These are phyloP conservation scores for Neurospora sp. DNA, from an alignment of 495 filamentous ascomycete genomes.

Conservation along the genomic window DNA sequence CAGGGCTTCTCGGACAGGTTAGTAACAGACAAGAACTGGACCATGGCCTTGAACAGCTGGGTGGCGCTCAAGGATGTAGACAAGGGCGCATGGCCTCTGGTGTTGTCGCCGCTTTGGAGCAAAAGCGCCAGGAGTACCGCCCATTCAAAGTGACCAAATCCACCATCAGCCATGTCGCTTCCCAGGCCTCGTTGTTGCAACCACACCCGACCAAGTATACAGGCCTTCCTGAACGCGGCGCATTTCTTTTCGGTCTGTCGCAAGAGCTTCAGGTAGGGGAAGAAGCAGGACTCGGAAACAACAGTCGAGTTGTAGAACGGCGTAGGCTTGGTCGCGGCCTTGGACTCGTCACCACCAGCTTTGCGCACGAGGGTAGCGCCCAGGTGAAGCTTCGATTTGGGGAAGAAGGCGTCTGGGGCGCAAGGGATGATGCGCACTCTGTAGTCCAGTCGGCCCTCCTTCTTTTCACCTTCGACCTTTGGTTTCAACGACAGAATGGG, in stretches of 20 bases:
- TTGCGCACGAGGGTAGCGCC: constrained; percentile 60
- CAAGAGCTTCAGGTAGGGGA: constrained; percentile 63
- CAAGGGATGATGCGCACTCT: constrained; percentile 72
- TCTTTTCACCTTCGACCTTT: constrained; percentile 8
- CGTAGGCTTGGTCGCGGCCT: constrained; percentile 41
- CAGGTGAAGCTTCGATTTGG: constrained; percentile 54
- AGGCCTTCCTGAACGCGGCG: constrained; percentile 67
- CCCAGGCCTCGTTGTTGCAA: constrained; percentile 77
- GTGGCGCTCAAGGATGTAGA: constrained; percentile 77
- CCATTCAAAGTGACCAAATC: constrained; percentile 94
- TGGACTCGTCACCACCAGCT: constrained; percentile 22
- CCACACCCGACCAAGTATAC: constrained; percentile 79
- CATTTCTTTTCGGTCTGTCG: constrained; percentile 56
- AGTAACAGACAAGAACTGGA: constrained; percentile 70
- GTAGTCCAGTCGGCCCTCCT: constrained; percentile 31
- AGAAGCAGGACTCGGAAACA: constrained; percentile 62
- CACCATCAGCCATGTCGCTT: constrained; percentile 56
- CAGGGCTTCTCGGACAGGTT: constrained; percentile 58
- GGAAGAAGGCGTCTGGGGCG: constrained; percentile 55
- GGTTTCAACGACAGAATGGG: constrained; percentile 55
- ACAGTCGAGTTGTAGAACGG: constrained; percentile 86
- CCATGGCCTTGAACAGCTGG: constrained; percentile 83
- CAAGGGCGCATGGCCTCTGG: constrained; percentile 56
- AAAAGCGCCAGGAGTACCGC: constrained; percentile 66
- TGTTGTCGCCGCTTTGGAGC: constrained; percentile 58